Percentiles rank a stretch among this genome's conserved stretches.
phyloP scores from a whole-genome alignment of 176 grass and related monocot genomes.

The Ampelocalamus luodianensis region DNA sequence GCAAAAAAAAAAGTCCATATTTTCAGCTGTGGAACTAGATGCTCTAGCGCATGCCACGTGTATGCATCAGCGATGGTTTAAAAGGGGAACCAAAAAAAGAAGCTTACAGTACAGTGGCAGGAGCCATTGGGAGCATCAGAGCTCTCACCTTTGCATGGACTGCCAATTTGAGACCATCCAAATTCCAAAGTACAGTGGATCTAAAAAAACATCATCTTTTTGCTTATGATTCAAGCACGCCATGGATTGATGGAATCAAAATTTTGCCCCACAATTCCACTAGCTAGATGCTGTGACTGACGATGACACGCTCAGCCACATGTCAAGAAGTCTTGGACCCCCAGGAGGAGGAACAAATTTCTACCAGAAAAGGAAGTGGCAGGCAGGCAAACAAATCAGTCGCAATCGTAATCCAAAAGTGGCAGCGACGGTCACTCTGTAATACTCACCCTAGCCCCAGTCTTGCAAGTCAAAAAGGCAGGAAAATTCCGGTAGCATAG shows the following conservation, averaged over 20 bases:
- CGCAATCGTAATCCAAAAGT: neutral
- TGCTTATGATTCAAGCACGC: neutral
- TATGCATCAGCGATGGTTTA: neutral
- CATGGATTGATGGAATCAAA: neutral
- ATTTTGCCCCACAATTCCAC: neutral
- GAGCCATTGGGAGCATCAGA: neutral
- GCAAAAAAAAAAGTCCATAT: too few species aligned
- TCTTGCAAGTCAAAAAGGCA: constrained; percentile 15
- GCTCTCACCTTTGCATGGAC: neutral
- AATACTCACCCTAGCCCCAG: neutral
- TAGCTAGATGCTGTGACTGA: neutral
- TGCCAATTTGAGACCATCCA: neutral
- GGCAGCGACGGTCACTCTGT: constrained; percentile 4
- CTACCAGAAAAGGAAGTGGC: constrained; percentile 9
- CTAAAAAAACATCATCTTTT: neutral
- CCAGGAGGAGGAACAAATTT: neutral
- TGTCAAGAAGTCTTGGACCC: constrained; percentile 7
- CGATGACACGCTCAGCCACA: neutral
- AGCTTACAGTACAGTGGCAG: neutral
- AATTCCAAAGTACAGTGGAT: neutral
- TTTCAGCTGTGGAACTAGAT: neutral
- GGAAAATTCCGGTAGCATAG: neutral
- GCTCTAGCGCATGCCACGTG: neutral
- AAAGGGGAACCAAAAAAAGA: neutral
- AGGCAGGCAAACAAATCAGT: constrained; percentile 17